Conservation (phyloP, 1,284 basidiomycete species). For the Leccinum fallax region DNA sequence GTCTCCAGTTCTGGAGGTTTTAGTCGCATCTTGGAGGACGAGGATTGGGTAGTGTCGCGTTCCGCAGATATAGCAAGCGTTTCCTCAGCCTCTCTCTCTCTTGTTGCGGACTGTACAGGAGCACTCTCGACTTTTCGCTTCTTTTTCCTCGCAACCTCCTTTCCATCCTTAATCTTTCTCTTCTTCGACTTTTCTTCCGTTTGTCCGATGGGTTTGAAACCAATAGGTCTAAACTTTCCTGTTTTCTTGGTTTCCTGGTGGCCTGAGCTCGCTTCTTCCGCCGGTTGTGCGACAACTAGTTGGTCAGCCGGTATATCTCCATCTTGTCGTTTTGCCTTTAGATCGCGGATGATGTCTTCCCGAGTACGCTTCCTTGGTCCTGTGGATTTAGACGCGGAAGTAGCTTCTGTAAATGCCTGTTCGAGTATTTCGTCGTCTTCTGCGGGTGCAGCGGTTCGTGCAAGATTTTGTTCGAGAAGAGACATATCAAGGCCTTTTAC, state of each 20-base stretch:
- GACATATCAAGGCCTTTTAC: constrained; percentile 92
- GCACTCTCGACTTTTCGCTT: constrained; percentile 44
- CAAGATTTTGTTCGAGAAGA: constrained; percentile 82
- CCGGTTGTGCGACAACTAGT: constrained; percentile 8
- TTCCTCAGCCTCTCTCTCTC: constrained; percentile 34
- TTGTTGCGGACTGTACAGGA: constrained; percentile 17
- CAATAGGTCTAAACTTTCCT: constrained; percentile 81
- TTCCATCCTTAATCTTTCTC: constrained; percentile 48
- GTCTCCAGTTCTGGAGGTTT: constrained; percentile 17
- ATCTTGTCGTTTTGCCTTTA: constrained; percentile 62
- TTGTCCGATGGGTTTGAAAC: constrained; percentile 58
- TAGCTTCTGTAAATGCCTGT: constrained; percentile 56
- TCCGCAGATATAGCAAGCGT: neutral
- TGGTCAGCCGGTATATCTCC: constrained; percentile 22
- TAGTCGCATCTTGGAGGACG: constrained; percentile 1
- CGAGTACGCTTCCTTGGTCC: constrained; percentile 66
- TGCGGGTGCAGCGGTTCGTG: constrained; percentile 52
- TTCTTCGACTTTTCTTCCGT: constrained; percentile 56
- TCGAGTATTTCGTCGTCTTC: constrained; percentile 79
- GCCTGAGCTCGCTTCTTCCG: constrained; percentile 34
- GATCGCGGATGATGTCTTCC: constrained; percentile 70
- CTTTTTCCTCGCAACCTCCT: constrained; percentile 48
- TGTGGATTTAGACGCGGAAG: constrained; percentile 23
- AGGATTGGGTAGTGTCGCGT: neutral
- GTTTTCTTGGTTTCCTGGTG: constrained; percentile 58